phyloP scores from a whole-genome alignment of 495 filamentous ascomycete species.

The Daldinia caldariorum region DNA sequence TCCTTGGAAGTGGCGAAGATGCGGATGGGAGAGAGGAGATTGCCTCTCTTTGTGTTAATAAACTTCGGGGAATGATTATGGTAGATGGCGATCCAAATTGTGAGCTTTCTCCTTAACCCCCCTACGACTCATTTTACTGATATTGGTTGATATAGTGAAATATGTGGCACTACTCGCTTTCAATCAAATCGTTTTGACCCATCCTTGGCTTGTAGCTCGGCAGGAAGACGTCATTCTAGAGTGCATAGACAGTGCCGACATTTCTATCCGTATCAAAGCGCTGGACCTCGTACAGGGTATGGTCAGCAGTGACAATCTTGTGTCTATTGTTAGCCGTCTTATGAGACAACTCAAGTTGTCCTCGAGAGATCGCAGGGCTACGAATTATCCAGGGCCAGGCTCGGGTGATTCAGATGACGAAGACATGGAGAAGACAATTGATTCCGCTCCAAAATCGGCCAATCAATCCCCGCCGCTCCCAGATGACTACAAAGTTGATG shows the following conservation, averaged over 20 bases:
- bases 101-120: slow-evolving; percentile 56
- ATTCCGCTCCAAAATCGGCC: slow-evolving; percentile 46
- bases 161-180: slow-evolving; percentile 96
- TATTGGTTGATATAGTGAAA: slow-evolving; percentile 70
- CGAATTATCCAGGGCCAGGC: slow-evolving; percentile 43
- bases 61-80: slow-evolving; percentile 91
- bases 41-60: slow-evolving; percentile 90
- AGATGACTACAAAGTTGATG: slow-evolving; percentile 80
- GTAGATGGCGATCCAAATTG: slow-evolving; percentile 92
- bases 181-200: slow-evolving; percentile 88
- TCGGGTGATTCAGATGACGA: slow-evolving; percentile 67
- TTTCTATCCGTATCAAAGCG: slow-evolving; percentile 94
- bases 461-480: slow-evolving; percentile 67
- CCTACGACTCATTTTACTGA: slow-evolving; percentile 11
- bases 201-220: slow-evolving; percentile 84
- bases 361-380: slow-evolving; percentile 46
- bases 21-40: slow-evolving; percentile 87
- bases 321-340: slow-evolving; percentile 83
- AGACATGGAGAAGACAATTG: slow-evolving; percentile 56
- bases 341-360: slow-evolving; percentile 79
- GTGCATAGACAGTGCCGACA: slow-evolving; percentile 93
- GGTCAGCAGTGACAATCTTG: slow-evolving; percentile 84
- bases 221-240: slow-evolving; percentile 96
- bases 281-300: slow-evolving; percentile 91
- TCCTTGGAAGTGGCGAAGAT: slow-evolving; percentile 80